Conservation (phyloP, 2,329 filamentous ascomycete species). For the Neoascochyta sp. region DNA sequence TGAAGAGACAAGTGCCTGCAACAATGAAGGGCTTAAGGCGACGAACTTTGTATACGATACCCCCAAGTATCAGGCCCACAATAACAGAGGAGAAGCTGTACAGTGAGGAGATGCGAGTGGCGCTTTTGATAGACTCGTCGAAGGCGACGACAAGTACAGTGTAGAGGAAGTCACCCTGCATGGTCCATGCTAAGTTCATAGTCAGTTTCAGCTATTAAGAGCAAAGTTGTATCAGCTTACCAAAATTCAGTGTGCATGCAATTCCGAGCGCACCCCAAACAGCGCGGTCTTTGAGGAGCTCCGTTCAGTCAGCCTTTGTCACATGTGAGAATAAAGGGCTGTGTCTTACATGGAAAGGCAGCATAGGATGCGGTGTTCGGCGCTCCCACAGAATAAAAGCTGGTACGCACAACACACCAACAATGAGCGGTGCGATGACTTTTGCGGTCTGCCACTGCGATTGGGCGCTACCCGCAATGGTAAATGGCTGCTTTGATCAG, state of each 20-base stretch:
- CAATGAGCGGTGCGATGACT: conserved; percentile 50
- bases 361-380: conserved; percentile 49
- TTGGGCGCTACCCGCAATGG: conserved; percentile 51
- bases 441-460: conserved; percentile 51
- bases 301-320: not conserved
- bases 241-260: conserved; percentile 33
- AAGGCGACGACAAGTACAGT: conserved; percentile 61
- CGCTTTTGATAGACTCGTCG: conserved; percentile 54
- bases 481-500: conserved; percentile 39
- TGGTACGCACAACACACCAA: conserved; percentile 51
- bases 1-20: conserved; percentile 56
- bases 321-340: not conserved
- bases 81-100: conserved; percentile 59
- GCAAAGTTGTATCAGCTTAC: conserved; percentile 2
- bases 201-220: conserved; percentile 1
- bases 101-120: conserved; percentile 58
- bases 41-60: conserved; percentile 54
- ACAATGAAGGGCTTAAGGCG: conserved; percentile 63
- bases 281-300: conserved; percentile 59
- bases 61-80: conserved; percentile 54
- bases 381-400: conserved; percentile 55
- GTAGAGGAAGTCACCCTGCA: conserved; percentile 63
- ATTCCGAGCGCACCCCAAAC: conserved; percentile 63
- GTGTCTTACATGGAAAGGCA: conserved; percentile 52
- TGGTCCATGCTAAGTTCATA: conserved; percentile 49